Evolutionary conservation across 352 stramenopile species (phyloP).

Genomic region (Thraustochytrium striatum): DNA sequence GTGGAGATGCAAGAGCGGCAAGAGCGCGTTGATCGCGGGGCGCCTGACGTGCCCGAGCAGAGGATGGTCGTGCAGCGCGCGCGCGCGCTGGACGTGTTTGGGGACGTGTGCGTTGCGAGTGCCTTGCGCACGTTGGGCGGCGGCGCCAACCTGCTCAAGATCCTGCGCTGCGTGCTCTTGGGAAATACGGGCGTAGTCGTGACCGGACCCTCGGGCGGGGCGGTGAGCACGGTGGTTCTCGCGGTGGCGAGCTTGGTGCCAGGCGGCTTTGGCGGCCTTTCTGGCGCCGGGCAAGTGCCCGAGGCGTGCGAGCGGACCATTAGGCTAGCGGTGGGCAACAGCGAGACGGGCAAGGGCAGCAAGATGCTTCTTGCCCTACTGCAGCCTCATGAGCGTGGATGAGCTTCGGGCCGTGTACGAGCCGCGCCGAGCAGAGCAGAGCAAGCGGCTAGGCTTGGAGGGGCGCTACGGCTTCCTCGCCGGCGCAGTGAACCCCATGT

Average conservation of each 20-base stretch:
- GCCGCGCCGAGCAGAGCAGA: not conserved
- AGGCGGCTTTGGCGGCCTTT: slow-evolving; percentile 2
- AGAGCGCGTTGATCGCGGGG: too few relatives aligned
- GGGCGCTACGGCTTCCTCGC: slow-evolving; percentile 32
- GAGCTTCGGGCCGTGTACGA: slow-evolving; percentile 30
- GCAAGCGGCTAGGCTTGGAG: not conserved
- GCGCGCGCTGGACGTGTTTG: not conserved
- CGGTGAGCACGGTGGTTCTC: slow-evolving; percentile 42
- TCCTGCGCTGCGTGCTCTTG: slow-evolving; percentile 24
- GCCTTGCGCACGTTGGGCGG: slow-evolving; percentile 3
- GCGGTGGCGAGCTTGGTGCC: not conserved
- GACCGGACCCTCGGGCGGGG: not conserved
- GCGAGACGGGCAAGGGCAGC: slow-evolving; percentile 4
- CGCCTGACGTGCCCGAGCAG: not conserved
- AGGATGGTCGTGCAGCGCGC: not conserved
- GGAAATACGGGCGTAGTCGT: slow-evolving; percentile 37
- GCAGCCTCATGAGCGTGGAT: slow-evolving; percentile 34
- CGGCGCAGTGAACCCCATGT: slow-evolving; percentile 9
- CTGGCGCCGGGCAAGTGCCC: not conserved
- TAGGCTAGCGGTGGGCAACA: not conserved
- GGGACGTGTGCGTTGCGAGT: not conserved
- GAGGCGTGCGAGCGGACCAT: not conserved
- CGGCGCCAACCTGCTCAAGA: not conserved
- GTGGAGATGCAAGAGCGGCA: not conserved
- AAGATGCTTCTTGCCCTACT: slow-evolving; percentile 42